These are phyloP conservation scores for Hanseniaspora gamundiae DNA, from an alignment of 1,139 yeast species.

Conservation along the genomic window DNA sequence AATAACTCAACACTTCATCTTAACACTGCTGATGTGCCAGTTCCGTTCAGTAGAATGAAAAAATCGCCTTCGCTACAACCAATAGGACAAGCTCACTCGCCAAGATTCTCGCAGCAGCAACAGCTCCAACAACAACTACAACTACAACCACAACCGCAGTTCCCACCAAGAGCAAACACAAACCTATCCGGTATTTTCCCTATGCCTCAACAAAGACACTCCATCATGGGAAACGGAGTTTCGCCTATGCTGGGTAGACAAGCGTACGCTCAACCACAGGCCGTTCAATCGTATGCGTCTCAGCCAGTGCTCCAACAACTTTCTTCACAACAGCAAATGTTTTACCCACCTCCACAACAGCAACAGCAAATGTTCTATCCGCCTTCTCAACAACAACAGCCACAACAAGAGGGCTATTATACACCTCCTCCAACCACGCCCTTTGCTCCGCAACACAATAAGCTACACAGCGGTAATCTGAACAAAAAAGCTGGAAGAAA, in stretches of 20 bases:
- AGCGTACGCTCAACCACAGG: background rate
- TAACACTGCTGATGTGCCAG: background rate
- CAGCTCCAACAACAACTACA: background rate
- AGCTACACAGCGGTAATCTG: constrained; percentile 19
- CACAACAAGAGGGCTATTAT: background rate
- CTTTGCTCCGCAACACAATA: constrained; percentile 11
- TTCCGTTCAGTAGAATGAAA: background rate
- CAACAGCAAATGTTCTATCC: too few relatives aligned
- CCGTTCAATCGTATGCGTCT: too few relatives aligned
- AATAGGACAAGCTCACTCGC: background rate
- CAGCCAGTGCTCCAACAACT: background rate
- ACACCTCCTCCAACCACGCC: background rate
- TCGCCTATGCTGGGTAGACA: constrained; percentile 1
- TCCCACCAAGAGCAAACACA: constrained; percentile 1
- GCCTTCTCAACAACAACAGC: background rate
- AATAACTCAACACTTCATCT: background rate
- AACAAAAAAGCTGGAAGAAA: constrained; percentile 21
- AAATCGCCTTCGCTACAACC: constrained; percentile 1
- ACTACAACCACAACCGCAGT: background rate
- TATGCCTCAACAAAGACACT: constrained; percentile 1
- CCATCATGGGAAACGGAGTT: background rate
- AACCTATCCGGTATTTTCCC: background rate
- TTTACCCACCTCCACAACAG: background rate
- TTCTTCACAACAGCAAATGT: background rate
- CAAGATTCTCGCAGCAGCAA: background rate